Conservation (phyloP, 257 asterid genomes). For the Leptodermis oblonga region DNA sequence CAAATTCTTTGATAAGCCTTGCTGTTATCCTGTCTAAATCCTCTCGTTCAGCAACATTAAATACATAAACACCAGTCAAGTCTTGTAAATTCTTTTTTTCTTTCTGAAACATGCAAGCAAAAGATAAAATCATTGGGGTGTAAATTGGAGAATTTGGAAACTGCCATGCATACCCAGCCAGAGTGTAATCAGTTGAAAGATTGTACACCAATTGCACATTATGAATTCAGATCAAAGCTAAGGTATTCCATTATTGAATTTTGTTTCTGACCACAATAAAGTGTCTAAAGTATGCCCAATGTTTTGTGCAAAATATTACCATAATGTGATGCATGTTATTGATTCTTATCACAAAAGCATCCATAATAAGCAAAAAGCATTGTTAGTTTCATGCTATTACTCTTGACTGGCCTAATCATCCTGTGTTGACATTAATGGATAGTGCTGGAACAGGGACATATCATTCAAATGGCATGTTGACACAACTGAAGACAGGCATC, state of each 20-base stretch:
- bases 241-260: background rate
- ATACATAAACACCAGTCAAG: constrained; percentile 74
- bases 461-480: background rate
- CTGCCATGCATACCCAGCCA: background rate
- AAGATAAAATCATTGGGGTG: constrained; percentile 18
- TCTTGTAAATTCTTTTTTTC: constrained; percentile 95
- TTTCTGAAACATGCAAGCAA: constrained; percentile 49
- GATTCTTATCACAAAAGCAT: background rate
- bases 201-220: background rate
- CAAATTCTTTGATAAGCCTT: constrained; percentile 89
- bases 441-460: background rate
- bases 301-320: background rate
- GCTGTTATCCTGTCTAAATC: constrained; percentile 93
- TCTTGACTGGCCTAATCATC: background rate
- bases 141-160: background rate
- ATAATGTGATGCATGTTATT: background rate
- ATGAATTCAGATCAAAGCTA: background rate
- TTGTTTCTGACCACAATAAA: background rate
- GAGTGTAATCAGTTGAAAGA: background rate
- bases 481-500: background rate
- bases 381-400: background rate
- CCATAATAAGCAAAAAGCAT: background rate
- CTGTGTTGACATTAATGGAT: background rate
- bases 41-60: constrained; percentile 85
- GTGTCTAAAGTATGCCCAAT: background rate